Evolutionary conservation across 2,329 filamentous ascomycete genomes (phyloP), one percentile per base, ranked within the genome.

Genomic region (Aspergillus sp.): DNA sequence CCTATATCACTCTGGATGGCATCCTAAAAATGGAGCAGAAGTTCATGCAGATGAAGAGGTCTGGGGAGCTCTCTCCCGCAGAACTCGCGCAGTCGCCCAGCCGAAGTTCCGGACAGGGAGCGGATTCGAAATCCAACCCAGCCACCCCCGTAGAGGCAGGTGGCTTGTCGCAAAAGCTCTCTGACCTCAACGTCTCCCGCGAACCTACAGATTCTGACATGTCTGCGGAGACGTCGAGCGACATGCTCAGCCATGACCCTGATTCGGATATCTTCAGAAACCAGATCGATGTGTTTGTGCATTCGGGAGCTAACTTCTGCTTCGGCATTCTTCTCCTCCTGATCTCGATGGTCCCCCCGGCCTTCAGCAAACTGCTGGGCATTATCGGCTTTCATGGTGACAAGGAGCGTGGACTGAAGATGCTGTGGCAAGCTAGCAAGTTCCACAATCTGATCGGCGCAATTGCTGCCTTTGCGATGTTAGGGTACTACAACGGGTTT

Each of bases 311-410:
- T 4, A 94, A 89, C 66, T 87, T 97, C 71, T 96, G 91, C 71
- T 97, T 92, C 64, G 94, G 94, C 3, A 81, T 95, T 29, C 76
- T 97, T 1, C 81, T 95, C 13, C 79, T 97, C 1, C 79, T 97
- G 49, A 86, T 97, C n/a, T 95, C 91, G 11, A 88, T 97, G 76
- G 86, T 97, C 0, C 95, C 94, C 0, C 94, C 94, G 0, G 85
- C 92, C 0, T 96, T 97, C 70, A 88, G 84, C n/a, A 88, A 85
- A 51, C 81, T 99, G 1, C 79, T 97, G 3, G 89, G 87, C 54
- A 87, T 97, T 40, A 88, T 97, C 25, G 94, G 94, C 1, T 97
- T 97, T 74, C 86, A 84, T 56, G 94, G 94, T 29, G 92, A 97
- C 68, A 87, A 92, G 41, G 85, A 90, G 56, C 82, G 87, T 36